Conservation (phyloP, 306 rosid genomes). For the Sechiopsis laciniata region DNA sequence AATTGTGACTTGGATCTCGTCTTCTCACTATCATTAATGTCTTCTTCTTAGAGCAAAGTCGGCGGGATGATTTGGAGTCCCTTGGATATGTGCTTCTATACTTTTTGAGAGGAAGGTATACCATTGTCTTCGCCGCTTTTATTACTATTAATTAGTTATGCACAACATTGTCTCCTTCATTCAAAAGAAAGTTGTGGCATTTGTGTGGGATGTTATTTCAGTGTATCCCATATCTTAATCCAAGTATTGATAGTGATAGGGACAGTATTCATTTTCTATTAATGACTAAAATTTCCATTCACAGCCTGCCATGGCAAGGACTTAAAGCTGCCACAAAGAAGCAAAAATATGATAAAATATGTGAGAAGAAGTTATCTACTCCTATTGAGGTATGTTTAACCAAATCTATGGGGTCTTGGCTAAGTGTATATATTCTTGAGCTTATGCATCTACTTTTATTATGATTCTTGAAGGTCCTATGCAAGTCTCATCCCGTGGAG, state of each 20-base stretch:
- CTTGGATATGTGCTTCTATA: constrained; percentile 93
- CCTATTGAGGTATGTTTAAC: constrained; percentile 76
- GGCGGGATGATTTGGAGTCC: constrained; percentile 98
- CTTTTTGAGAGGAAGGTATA: constrained; percentile 92
- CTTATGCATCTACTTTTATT: constrained; percentile 17
- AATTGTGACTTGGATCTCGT: constrained; percentile 7
- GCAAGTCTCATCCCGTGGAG: constrained; percentile 92
- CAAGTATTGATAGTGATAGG: background rate
- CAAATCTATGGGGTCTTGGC: constrained; percentile 8
- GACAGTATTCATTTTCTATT: background rate
- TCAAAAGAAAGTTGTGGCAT: background rate
- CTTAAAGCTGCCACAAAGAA: constrained; percentile 96
- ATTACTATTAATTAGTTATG: background rate
- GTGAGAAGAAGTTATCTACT: constrained; percentile 90
- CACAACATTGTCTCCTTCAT: background rate
- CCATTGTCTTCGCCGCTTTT: constrained; percentile 23
- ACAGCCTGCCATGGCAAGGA: constrained; percentile 99
- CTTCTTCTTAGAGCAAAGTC: constrained; percentile 76
- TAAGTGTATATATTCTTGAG: constrained; percentile 21
- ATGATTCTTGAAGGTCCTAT: constrained; percentile 51
- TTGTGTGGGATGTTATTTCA: background rate
- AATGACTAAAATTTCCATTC: constrained; percentile 25
- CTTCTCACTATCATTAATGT: background rate
- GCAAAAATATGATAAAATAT: constrained; percentile 94
- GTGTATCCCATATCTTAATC: background rate